Base-by-base conservation (phyloP, 2,329 filamentous ascomycete genomes). In the Knoxdaviesia capensis region DNA sequence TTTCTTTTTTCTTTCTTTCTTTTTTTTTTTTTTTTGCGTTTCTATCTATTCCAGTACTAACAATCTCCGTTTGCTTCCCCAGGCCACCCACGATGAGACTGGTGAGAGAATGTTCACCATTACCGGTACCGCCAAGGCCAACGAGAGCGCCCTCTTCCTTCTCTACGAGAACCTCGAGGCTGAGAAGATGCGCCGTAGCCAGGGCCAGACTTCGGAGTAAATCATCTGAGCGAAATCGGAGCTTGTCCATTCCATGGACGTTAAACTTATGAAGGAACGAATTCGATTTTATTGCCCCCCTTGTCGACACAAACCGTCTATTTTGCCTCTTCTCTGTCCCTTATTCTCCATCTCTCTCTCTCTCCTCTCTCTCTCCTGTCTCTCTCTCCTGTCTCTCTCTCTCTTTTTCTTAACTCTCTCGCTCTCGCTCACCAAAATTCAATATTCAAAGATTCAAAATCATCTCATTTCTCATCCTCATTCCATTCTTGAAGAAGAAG, bases 91-190 rank as follows among this genome's bases (percentile, higher is more conserved):
- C 55, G 90, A 98, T 53, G 90, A 96, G 51, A 92, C 85, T 46
- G 90, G 90, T 50, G 90, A 98, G 71, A 80, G 90, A 54, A 98
- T 98, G 90, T 98, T 98, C 66, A 98, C 90, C 55, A 98, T 98
- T 58, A 94, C 93, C 73, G 90, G 90, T 51, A 92, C 83, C 46
- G 79, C 84, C 46, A 80, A 80, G 63, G 85, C 86, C 49, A 98
- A 98, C 54, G 90, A 98, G 64, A 88, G 86, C 52, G 90, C 90
- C 5, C 70, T 98, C 31, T 94, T 94, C 62, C 77, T 98, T 42
- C 69, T 98, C 48, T 98, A 98, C 59, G 90, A 98, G 70, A 98
- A 98, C 62, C 50, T 98, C 41, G 90, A 98, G 66, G 88, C 87
- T 10, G 90, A 98, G 69, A 98, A 98, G 74, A 92, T 92, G 77